Conservation (phyloP, 192 early-diverging fungal genomes). For the Cladochytrium replicatum region DNA sequence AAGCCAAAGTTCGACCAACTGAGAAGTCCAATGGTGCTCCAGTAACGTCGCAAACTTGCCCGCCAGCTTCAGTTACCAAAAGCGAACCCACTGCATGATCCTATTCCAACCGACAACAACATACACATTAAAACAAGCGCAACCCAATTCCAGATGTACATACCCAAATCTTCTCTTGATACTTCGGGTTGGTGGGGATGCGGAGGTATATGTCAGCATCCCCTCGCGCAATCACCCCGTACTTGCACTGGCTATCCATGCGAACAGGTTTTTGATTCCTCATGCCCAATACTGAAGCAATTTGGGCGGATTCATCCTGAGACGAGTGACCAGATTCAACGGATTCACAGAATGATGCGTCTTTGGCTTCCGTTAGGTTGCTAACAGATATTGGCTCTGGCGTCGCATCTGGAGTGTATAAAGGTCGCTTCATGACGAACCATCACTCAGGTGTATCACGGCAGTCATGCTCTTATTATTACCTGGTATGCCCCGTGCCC, state of each 20-base stretch:
- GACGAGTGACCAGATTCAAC: constrained; percentile 86
- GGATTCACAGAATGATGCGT: constrained; percentile 87
- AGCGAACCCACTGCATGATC: constrained; percentile 92
- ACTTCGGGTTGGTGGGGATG: constrained; percentile 63
- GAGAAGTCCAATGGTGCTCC: constrained; percentile 87
- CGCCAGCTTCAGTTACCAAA: constrained; percentile 88
- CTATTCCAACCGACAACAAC: constrained; percentile 15
- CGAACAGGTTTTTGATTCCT: constrained; percentile 63
- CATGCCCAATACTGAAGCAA: constrained; percentile 71
- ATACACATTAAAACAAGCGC: constrained; percentile 12
- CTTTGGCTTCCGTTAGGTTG: constrained; percentile 33
- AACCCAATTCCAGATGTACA: constrained; percentile 1
- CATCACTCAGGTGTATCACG: not conserved
- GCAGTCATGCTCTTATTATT: constrained; percentile 1
- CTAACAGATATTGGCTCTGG: too few relatives aligned
- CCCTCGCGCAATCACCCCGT: constrained; percentile 79
- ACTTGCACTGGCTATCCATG: constrained; percentile 99
- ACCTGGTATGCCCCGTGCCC: constrained; percentile 88
- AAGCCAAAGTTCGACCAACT: constrained; percentile 65
- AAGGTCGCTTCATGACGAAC: too few relatives aligned
- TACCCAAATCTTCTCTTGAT: constrained; percentile 98
- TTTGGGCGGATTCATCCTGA: constrained; percentile 68
- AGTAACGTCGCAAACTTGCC: constrained; percentile 70
- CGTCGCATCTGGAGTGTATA: too few relatives aligned
- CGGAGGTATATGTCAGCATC: constrained; percentile 91